Evolutionary conservation across 2,329 filamentous ascomycete species (phyloP), one percentile per base, ranked within the genome.

Genomic region (Fusarium sp.): DNA sequence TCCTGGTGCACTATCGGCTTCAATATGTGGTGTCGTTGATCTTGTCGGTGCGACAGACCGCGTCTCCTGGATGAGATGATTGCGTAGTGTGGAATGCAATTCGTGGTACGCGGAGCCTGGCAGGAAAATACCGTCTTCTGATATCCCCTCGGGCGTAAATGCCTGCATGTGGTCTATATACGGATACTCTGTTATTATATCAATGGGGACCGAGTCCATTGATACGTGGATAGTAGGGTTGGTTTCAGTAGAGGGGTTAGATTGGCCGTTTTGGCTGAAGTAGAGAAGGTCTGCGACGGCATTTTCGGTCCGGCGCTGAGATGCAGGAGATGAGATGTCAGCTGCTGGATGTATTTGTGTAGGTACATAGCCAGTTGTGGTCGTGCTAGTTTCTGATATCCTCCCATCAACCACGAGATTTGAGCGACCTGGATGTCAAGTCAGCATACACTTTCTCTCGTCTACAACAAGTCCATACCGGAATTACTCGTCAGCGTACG

Each of bases 61-160:
- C 5, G 80, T 80, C 22, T 82, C 82, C 30, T 81, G 79, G 19
- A 84, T 79, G 22, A 83, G 77, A 23, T 81, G 79, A 46, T 82
- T 80, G 17, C 82, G 77, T 3, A 84, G 68, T 2, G 81, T 81
- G 3, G 80, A 81, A 55, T 84, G 82, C 2, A 83, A 72, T 41
- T 82, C 81, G 53, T 82, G 80, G 37, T 83, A 84, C 1, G 79
- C 78, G 2, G 82, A 83, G 2, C 82, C 82, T 2, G 82, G 82
- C 4, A 82, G 65, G 58, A 84, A 84, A 20, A 84, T 78, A 49
- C 82, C 82, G 48, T 79, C 78, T 8, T 78, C 78, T 5, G 72
- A 74, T 25, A 71, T 70, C 2, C 75, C 75, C 4, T 78, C 77
- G 0, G 76, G 75, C 1, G 76, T 77, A 22, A 76, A 76, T 15